Base-by-base conservation (phyloP, 768 basidiomycete species). In the Chalciporus pseudorubinellus region DNA sequence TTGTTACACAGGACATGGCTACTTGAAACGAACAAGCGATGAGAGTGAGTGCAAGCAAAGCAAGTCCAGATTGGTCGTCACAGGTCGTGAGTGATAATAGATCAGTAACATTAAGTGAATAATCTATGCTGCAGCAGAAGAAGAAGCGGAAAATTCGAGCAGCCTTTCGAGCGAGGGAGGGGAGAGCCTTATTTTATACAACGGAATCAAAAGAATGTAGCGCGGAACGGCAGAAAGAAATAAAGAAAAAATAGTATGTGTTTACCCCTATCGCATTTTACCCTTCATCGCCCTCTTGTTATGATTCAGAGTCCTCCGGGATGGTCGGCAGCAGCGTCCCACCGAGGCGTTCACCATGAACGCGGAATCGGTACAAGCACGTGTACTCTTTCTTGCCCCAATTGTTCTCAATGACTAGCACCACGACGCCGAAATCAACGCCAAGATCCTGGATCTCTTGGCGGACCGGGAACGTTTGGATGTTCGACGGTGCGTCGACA, bases 371-470 rank as follows among this genome's bases (percentile, higher is more conserved):
- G 69, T 93, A 98, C 34, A 98, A 69, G 69, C 95, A 98, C 0
- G 95, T 97, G 65, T 80, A 91, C 51, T 87, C 83, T 6, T 77
- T 75, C 68, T 77, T 75, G 38, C 95, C 95, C 87, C 93, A 98
- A 65, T 98, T 98, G 64, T 75, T 87, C 70, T 83, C 77, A 59
- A 98, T 75, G 56, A 81, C 74, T 63, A 97, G 74, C 53, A 87
- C 83, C 22, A 98, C 89, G 46, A 95, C 73, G 2, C 90, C 90
- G 60, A 95, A 87, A 66, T 94, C 92, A 38, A 97, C 72, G 8
- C 78, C 85, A 8, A 94, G 76, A 7, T 80, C 80, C 51, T 72
- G 75, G 31, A 95, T 77, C 48, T 86, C 85, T 49, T 76, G 71
- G 1, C 78, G 76, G 18, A 90, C 82, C n/a, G 84, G 76, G 75